Evolutionary conservation across 2,329 filamentous ascomycete genomes (phyloP).

Genomic region (Cladosporium cucumerinum): DNA sequence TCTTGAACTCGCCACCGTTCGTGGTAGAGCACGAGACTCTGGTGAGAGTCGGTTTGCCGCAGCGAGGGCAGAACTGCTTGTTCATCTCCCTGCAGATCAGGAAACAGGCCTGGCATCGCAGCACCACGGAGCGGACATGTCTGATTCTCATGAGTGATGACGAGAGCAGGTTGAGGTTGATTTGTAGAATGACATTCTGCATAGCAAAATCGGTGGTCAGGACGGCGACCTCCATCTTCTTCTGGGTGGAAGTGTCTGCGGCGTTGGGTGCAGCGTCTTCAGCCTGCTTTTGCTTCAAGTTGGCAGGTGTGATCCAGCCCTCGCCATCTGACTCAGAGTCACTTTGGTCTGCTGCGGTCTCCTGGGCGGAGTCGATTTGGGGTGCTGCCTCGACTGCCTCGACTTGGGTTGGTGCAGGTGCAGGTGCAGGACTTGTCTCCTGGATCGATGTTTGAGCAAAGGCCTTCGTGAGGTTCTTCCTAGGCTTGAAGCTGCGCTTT

Average conservation of each 20-base stretch:
- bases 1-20: slow-evolving; percentile 70
- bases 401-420: not conserved
- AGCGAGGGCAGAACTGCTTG: slow-evolving; percentile 89
- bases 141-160: slow-evolving; percentile 75
- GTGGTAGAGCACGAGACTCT: slow-evolving; percentile 84
- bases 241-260: slow-evolving; percentile 49
- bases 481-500: not conserved
- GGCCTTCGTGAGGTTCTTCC: slow-evolving; percentile 5
- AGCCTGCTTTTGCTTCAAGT: slow-evolving; percentile 78
- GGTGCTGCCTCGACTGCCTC: slow-evolving; percentile 23
- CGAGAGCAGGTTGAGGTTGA: slow-evolving; percentile 88
- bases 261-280: slow-evolving; percentile 55
- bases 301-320: slow-evolving; percentile 92
- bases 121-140: slow-evolving; percentile 80
- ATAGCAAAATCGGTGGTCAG: slow-evolving; percentile 96
- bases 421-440: not conserved
- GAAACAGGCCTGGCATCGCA: slow-evolving; percentile 95
- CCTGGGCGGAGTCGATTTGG: slow-evolving; percentile 27
- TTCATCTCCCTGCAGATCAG: slow-evolving; percentile 75
- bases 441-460: slow-evolving; percentile 1
- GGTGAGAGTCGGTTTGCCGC: slow-evolving; percentile 81
- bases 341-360: slow-evolving; percentile 13
- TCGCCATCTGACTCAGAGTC: slow-evolving; percentile 55
- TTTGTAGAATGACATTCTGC: slow-evolving; percentile 93
- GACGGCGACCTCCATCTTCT: slow-evolving; percentile 78